Evolutionary conservation across 306 rosid species (phyloP).

Genomic region (Lithocarpus polystachyus): DNA sequence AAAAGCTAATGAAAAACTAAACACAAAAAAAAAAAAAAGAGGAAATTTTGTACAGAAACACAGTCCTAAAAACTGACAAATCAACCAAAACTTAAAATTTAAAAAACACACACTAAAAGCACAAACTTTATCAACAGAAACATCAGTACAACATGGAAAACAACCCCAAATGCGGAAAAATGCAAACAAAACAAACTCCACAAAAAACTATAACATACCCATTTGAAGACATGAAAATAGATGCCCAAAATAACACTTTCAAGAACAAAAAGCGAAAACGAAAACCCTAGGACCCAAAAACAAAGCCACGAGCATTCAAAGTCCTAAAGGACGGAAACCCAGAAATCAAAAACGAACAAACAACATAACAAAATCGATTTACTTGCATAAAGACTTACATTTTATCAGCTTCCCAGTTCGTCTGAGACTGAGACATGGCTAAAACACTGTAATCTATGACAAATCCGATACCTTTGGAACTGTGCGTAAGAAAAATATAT

Average conservation of each 20-base stretch:
- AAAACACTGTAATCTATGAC: neutral
- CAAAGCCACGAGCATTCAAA: neutral
- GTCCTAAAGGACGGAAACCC: constrained; percentile 6
- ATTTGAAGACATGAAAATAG: neutral
- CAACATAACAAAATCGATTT: neutral
- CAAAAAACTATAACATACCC: neutral
- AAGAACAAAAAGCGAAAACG: neutral
- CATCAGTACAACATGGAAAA: neutral
- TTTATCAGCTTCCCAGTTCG: constrained; percentile 57
- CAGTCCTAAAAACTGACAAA: neutral
- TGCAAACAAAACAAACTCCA: neutral
- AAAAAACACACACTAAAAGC: neutral
- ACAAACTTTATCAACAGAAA: neutral
- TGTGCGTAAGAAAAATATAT: neutral
- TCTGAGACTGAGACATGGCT: constrained; percentile 56
- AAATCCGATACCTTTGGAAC: neutral
- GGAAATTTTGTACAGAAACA: neutral
- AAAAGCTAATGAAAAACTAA: neutral
- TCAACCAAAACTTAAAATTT: neutral
- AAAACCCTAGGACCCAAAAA: constrained; percentile 21
- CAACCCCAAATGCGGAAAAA: neutral
- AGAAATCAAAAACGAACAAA: constrained; percentile 2
- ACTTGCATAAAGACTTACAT: constrained; percentile 28
- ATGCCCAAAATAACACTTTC: neutral
- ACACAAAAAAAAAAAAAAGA: neutral